Conservation (phyloP, 164 flowering plant genomes). For the Tetracentron sinense region DNA sequence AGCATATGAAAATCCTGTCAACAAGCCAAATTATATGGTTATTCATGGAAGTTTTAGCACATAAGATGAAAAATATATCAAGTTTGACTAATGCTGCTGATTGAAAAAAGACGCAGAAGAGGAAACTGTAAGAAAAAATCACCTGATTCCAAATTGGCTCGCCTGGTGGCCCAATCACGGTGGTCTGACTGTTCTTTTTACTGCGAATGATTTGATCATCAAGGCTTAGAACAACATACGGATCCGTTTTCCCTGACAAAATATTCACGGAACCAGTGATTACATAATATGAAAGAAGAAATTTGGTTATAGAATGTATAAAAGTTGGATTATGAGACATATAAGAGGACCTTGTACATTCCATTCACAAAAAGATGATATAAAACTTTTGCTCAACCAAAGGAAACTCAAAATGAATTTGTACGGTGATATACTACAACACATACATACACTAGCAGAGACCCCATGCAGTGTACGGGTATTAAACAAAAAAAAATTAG, state of each 20-base stretch:
- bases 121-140: constrained; percentile 11
- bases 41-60: constrained; percentile 12
- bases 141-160: constrained; percentile 99
- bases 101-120: too few species aligned
- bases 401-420: not conserved
- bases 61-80: not conserved
- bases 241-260: constrained; percentile 87
- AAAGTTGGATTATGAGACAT: not conserved
- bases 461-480: too few species aligned
- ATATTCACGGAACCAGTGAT: not conserved
- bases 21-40: constrained; percentile 13
- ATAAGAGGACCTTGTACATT: not conserved
- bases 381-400: not conserved
- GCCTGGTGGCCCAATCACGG: constrained; percentile 94
- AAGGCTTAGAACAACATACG: constrained; percentile 72
- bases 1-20: constrained; percentile 90
- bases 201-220: constrained; percentile 89
- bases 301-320: not conserved
- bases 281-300: not conserved
- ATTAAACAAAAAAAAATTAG: too few species aligned
- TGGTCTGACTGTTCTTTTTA: constrained; percentile 96
- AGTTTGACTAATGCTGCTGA: not conserved
- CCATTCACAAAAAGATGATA: not conserved
- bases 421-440: too few species aligned
- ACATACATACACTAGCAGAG: too few species aligned